Percentiles rank a stretch among this genome's conserved stretches.
phyloP scores from a whole-genome alignment of 441 rosid species.

The Dalechampia spathulata region DNA sequence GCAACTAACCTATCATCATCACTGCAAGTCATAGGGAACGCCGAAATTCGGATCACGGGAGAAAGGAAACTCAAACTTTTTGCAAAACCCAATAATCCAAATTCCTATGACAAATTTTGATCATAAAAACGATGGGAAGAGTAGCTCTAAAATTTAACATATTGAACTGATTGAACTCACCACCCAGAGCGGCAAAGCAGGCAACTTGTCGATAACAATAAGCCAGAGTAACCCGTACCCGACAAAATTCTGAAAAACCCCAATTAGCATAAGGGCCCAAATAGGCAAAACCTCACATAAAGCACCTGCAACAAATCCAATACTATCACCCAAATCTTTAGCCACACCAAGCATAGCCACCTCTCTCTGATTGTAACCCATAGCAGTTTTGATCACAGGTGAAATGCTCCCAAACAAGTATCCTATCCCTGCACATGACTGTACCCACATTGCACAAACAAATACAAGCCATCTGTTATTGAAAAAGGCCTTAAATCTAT shows the following conservation, averaged over 20 bases:
- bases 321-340: conserved; percentile 67
- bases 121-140: background rate
- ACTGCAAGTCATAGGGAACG: background rate
- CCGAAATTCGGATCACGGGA: background rate
- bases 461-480: conserved; percentile 75
- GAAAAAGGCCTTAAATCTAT: conserved; percentile 23
- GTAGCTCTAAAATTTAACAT: background rate
- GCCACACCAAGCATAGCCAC: conserved; percentile 70
- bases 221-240: conserved; percentile 81
- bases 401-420: conserved; percentile 84
- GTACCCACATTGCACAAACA: conserved; percentile 73
- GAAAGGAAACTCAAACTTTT: background rate
- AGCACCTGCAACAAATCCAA: conserved; percentile 60
- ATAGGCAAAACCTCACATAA: conserved; percentile 53
- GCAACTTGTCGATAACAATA: conserved; percentile 37
- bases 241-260: conserved; percentile 49
- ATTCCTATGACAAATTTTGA: background rate
- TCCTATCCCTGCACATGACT: conserved; percentile 68
- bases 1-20: too few species aligned
- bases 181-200: conserved; percentile 72
- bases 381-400: conserved; percentile 53
- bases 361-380: conserved; percentile 71
- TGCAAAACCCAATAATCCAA: background rate
- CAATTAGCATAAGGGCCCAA: conserved; percentile 52
- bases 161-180: conserved; percentile 32